Conservation (phyloP, 2,329 filamentous ascomycete genomes). For the Aspergillus thermomutatus region DNA sequence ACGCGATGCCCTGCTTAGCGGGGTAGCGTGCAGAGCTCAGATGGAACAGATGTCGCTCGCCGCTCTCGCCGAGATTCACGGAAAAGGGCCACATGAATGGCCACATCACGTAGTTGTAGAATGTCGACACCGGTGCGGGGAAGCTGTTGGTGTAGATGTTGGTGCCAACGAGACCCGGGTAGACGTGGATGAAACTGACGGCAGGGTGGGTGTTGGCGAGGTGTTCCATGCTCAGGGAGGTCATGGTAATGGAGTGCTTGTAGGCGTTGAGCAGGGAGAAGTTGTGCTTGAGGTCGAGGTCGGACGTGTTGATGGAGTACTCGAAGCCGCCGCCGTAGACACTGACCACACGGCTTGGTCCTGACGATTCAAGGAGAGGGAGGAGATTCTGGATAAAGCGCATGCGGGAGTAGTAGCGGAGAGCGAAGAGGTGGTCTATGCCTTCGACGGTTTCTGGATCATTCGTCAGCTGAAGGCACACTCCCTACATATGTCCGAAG, state of each 20-base stretch:
- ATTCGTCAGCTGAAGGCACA: not conserved
- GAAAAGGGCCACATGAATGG: conserved; percentile 7
- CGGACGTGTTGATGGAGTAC: conserved; percentile 44
- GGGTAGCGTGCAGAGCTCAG: conserved; percentile 9
- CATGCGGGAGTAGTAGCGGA: conserved; percentile 29
- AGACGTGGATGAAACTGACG: conserved; percentile 50
- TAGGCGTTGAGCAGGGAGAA: conserved; percentile 22
- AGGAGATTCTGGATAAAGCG: conserved; percentile 31
- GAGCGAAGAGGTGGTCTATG: conserved; percentile 22
- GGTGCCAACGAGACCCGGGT: conserved; percentile 48
- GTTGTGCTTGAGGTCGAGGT: conserved; percentile 36
- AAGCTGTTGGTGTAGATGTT: conserved; percentile 28
- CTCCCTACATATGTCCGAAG: no score
- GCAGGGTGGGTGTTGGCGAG: conserved; percentile 46
- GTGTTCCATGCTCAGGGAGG: conserved; percentile 49
- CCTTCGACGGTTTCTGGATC: conserved; percentile 25
- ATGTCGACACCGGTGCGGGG: conserved; percentile 1
- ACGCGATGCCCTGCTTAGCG: not conserved
- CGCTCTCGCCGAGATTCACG: conserved; percentile 6
- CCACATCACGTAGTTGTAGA: conserved; percentile 8
- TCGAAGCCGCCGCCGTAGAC: conserved; percentile 53
- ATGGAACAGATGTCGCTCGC: conserved; percentile 14
- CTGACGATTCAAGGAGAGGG: conserved; percentile 13
- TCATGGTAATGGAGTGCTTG: conserved; percentile 48
- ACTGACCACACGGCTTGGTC: conserved; percentile 52